Conservation (phyloP, 805 yeast genomes). For the Myxozyma lipomycoides region DNA sequence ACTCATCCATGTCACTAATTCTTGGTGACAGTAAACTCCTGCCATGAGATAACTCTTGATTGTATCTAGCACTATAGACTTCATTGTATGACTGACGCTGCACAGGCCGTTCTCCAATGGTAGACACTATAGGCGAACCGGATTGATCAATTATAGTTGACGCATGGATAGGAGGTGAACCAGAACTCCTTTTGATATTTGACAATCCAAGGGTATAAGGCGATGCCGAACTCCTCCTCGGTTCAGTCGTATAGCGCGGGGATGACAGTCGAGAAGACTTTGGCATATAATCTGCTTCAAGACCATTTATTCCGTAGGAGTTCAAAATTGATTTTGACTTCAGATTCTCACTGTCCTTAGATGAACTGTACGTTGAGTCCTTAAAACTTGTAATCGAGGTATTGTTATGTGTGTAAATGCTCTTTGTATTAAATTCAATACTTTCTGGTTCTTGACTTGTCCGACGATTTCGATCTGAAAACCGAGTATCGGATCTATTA, state of each 20-base stretch:
- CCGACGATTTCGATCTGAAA: background rate
- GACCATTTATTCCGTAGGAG: too few relatives aligned
- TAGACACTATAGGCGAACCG: background rate
- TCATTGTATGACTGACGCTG: background rate
- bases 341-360: background rate
- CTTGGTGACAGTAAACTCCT: slow-evolving; percentile 5
- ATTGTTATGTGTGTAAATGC: background rate
- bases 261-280: background rate
- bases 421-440: background rate
- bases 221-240: background rate
- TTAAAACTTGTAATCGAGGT: background rate
- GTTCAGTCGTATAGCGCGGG: background rate
- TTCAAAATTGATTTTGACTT: background rate
- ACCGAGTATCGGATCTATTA: background rate
- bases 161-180: background rate
- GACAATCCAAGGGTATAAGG: background rate
- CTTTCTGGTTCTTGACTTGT: background rate
- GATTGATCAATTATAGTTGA: slow-evolving; percentile 1
- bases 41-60: background rate
- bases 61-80: background rate
- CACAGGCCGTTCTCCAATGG: background rate
- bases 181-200: background rate
- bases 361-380: background rate
- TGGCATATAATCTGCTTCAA: background rate
- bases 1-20: background rate